Conservation (phyloP, 2,329 filamentous ascomycete species). For the Pyrenochaeta sp. region DNA sequence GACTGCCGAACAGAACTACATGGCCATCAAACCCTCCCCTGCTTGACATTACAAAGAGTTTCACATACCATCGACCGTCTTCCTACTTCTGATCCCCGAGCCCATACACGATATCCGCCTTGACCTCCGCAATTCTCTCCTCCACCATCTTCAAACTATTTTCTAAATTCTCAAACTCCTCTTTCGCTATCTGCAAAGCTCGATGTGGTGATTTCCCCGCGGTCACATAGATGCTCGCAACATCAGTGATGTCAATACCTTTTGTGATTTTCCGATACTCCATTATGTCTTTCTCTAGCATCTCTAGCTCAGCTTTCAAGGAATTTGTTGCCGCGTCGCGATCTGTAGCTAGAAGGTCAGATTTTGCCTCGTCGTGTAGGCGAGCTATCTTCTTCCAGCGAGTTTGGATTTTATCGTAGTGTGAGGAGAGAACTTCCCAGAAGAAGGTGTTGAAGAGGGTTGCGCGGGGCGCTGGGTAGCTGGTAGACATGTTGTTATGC, state of each 20-base stretch:
- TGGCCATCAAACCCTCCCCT: too few relatives aligned
- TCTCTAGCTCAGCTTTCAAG: slow-evolving; percentile 20
- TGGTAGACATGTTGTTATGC: background rate
- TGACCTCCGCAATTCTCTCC: slow-evolving; percentile 11
- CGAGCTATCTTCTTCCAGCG: slow-evolving; percentile 9
- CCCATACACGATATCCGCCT: slow-evolving; percentile 17
- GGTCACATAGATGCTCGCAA: slow-evolving; percentile 21
- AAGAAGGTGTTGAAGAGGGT: slow-evolving; percentile 13
- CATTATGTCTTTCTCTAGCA: slow-evolving; percentile 18
- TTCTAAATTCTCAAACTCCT: slow-evolving; percentile 22
- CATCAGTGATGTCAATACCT: slow-evolving; percentile 15
- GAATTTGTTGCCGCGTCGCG: slow-evolving; percentile 14
- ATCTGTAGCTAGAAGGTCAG: slow-evolving; percentile 10
- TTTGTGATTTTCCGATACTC: slow-evolving; percentile 12
- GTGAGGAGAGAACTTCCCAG: slow-evolving; percentile 17
- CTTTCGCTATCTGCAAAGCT: slow-evolving; percentile 22
- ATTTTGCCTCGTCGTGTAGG: slow-evolving; percentile 12
- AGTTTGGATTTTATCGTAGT: slow-evolving; percentile 14
- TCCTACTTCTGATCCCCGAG: slow-evolving; percentile 3
- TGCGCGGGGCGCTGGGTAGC: background rate
- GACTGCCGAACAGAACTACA: too few relatives aligned
- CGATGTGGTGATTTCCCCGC: slow-evolving; percentile 12
- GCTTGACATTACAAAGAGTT: too few relatives aligned
- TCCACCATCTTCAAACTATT: slow-evolving; percentile 11
- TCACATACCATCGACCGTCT: too few relatives aligned